Base-by-base conservation (phyloP, 495 filamentous ascomycete genomes). In the Cladorrhinum samala region DNA sequence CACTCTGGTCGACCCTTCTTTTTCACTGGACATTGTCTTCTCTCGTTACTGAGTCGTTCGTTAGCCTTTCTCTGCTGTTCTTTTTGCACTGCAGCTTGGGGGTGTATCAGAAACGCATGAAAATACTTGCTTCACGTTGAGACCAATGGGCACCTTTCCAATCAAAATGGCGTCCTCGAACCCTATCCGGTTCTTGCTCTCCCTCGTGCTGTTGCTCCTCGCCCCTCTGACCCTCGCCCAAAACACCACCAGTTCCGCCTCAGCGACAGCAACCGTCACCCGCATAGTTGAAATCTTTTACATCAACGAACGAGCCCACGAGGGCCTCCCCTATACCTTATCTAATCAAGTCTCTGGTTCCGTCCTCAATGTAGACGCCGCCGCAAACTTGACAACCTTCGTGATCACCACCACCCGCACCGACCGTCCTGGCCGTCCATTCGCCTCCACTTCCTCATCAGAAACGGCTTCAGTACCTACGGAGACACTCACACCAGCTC, bases 231-330 rank as follows among this genome's bases (percentile, higher is more conserved):
- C 18, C 0, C 20, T 21, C 42, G 42, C 42, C 18, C 42, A 45
- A 45, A 45, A 17, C 18, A 45, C 20, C 17, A 45, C 42, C 17
- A 8, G 18, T n/a, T 7, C 39, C 2, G 20, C 39, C 16, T 4
- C 39, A 39, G 17, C 37, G 13, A 3, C 37, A 3, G 7, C 20
- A 21, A 9, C 42, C 42, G 5, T 58, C 7, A 59, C 58, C 36
- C 47, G 33, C 21, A 44, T 63, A 0, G 53, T 65, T 25, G 54
- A 55, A 16, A 42, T 67, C 46, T 66, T 65, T 55, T 67, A 56
- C 57, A 50, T 65, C 48, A 54, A 57, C 55, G 62, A 63, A 44
- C 57, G 57, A 2, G 58, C 39, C 24, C 56, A 55, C 48, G 59
- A 64, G 25, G 59, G 62, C 33, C 50, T 63, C 14, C 62, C 59